Conservation (phyloP, 805 yeast species). For the Starmerella cellae region DNA sequence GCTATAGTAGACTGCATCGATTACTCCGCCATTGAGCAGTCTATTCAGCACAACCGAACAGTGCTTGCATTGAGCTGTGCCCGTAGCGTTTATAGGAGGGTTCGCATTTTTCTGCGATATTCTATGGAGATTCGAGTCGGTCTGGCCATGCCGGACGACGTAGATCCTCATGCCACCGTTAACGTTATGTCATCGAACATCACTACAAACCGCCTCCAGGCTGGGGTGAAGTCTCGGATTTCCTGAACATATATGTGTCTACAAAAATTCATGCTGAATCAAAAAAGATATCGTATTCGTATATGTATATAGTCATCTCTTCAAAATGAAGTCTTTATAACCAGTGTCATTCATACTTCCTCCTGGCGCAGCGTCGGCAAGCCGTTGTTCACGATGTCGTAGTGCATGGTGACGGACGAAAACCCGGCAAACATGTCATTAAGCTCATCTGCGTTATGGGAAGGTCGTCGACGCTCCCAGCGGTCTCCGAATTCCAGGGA, state of each 20-base stretch:
- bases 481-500: conserved; percentile 22
- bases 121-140: conserved; percentile 1
- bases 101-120: conserved; percentile 1
- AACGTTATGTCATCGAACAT: no score
- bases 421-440: conserved; percentile 21
- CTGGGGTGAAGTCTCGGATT: no score
- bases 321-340: no score
- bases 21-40: neutral
- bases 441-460: conserved; percentile 17
- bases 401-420: conserved; percentile 22
- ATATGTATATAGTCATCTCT: neutral
- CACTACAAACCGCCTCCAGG: no score
- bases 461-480: conserved; percentile 19
- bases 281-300: neutral
- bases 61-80: neutral
- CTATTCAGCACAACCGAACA: neutral
- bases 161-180: conserved; percentile 7
- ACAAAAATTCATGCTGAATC: neutral
- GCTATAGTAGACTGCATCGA: conserved; percentile 8
- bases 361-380: conserved; percentile 8
- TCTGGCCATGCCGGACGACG: conserved; percentile 8
- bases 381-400: conserved; percentile 16
- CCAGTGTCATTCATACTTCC: no score
- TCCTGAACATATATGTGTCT: no score
- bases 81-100: conserved; percentile 8